Percentiles rank a stretch among this genome's conserved stretches.
These are phyloP conservation scores for Cryptococcus floricola DNA, from an alignment of 1,284 basidiomycete species.

Conservation along the genomic window DNA sequence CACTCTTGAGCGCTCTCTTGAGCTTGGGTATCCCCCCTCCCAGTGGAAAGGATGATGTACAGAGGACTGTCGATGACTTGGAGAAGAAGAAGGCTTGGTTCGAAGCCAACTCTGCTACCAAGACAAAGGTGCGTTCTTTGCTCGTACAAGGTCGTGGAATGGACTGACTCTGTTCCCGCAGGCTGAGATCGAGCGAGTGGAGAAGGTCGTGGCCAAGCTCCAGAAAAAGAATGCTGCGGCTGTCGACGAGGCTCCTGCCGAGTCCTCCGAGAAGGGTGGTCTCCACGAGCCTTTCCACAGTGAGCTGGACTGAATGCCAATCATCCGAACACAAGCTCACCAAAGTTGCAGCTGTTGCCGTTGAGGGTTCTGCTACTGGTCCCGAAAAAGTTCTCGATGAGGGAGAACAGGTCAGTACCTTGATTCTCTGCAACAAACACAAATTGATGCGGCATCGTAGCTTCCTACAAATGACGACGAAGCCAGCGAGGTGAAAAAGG, in stretches of 20 bases:
- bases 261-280: slow-evolving; percentile 20
- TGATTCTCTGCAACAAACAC: background rate
- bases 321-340: background rate
- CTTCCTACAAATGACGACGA: slow-evolving; percentile 54
- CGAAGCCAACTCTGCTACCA: slow-evolving; percentile 59
- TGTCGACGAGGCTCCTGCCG: slow-evolving; percentile 18
- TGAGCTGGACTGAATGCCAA: background rate
- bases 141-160: background rate
- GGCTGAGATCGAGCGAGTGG: slow-evolving; percentile 69
- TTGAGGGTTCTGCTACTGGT: slow-evolving; percentile 25
- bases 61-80: slow-evolving; percentile 81
- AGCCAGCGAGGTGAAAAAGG: slow-evolving; percentile 54
- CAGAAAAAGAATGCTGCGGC: slow-evolving; percentile 49
- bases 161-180: slow-evolving; percentile 59
- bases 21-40: slow-evolving; percentile 88
- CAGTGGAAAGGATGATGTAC: slow-evolving; percentile 68
- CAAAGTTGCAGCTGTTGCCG: slow-evolving; percentile 21
- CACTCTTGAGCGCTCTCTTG: slow-evolving; percentile 81
- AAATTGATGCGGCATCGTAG: slow-evolving; percentile 24
- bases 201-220: slow-evolving; percentile 54
- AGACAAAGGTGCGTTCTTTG: slow-evolving; percentile 46
- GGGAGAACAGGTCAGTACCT: slow-evolving; percentile 18
- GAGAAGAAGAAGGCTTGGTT: slow-evolving; percentile 95
- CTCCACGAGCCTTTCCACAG: slow-evolving; percentile 40
- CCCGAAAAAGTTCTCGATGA: slow-evolving; percentile 23